These are phyloP conservation scores for Candida argentea DNA, from an alignment of 805 yeast genomes.

Conservation along the genomic window DNA sequence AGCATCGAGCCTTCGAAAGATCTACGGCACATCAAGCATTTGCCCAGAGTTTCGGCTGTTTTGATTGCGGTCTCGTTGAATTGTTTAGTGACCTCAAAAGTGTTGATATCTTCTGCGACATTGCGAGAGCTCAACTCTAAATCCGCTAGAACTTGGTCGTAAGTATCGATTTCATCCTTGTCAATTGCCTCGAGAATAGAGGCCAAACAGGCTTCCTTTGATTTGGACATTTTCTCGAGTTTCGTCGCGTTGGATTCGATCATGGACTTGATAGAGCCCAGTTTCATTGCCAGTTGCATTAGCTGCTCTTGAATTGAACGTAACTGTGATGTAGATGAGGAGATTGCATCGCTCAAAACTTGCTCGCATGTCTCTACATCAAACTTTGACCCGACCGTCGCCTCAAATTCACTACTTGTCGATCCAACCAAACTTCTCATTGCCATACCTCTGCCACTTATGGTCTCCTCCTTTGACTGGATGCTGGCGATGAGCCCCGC, in stretches of 20 bases:
- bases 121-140: conserved; percentile 53
- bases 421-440: conserved; percentile 16
- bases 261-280: conserved; percentile 2
- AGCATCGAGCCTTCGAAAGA: conserved; percentile 40
- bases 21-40: conserved; percentile 68
- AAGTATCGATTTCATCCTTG: conserved; percentile 36
- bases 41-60: conserved; percentile 43
- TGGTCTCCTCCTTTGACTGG: conserved; percentile 33
- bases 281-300: conserved; percentile 3
- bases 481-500: conserved; percentile 50
- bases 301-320: conserved; percentile 2
- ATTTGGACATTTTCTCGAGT: conserved; percentile 2
- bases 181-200: conserved; percentile 17
- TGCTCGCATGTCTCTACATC: conserved; percentile 8
- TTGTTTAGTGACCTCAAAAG: conserved; percentile 55
- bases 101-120: conserved; percentile 56
- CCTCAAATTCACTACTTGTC: conserved; percentile 12
- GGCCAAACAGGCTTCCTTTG: conserved; percentile 2
- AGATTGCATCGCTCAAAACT: conserved; percentile 3
- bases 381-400: conserved; percentile 7
- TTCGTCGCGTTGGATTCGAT: conserved; percentile 1
- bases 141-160: conserved; percentile 39
- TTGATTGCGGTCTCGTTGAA: conserved; percentile 64
- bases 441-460: conserved; percentile 17
- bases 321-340: conserved; percentile 1